phyloP scores from a whole-genome alignment of 2,329 filamentous ascomycete genomes.

The Ceratocystis papillata region DNA sequence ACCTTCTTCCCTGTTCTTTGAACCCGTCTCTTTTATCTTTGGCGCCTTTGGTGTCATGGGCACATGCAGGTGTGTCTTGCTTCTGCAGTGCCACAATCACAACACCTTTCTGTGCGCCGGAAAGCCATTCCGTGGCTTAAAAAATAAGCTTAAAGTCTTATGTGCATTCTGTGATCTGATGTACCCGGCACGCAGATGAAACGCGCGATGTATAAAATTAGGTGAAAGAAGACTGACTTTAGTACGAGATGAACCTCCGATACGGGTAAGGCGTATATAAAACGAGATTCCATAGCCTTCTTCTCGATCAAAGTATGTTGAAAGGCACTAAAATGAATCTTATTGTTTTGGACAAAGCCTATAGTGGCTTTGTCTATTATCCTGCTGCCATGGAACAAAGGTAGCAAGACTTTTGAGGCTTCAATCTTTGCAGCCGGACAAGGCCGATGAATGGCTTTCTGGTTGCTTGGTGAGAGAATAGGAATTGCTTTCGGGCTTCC shows the following conservation, averaged over 20 bases:
- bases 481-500: neutral
- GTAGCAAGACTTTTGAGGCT: neutral
- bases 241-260: neutral
- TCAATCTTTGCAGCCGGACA: neutral
- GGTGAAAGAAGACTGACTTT: neutral
- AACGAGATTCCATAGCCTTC: neutral
- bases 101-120: neutral
- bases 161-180: neutral
- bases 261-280: neutral
- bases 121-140: neutral
- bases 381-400: neutral
- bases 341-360: neutral
- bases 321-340: neutral
- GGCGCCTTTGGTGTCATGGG: neutral
- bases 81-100: neutral
- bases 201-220: neutral
- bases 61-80: neutral
- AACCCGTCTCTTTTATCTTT: neutral
- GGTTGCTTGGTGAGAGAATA: neutral
- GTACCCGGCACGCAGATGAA: neutral
- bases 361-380: neutral
- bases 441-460: neutral
- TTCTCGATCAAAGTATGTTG: neutral
- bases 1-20: neutral
- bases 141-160: slow-evolving; percentile 1